phyloP scores from a whole-genome alignment of 106 monocot species.

The Dendrobium officinale region DNA sequence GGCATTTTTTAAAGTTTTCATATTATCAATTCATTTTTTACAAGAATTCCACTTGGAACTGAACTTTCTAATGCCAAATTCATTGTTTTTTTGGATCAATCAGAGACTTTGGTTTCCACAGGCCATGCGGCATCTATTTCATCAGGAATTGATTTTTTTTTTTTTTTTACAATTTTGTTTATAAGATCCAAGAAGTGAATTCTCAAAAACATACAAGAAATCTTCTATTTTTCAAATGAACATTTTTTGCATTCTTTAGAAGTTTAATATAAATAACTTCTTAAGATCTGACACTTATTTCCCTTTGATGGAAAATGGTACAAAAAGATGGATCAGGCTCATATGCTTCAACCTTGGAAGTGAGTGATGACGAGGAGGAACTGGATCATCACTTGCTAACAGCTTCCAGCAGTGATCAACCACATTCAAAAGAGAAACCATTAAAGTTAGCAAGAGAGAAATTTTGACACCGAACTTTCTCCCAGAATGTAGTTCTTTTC shows the following conservation, averaged over 20 bases:
- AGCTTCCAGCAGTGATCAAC: slow-evolving; percentile 5
- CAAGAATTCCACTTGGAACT: background rate
- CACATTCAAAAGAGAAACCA: slow-evolving; percentile 23
- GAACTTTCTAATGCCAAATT: background rate
- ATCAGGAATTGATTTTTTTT: no score
- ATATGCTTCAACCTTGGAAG: slow-evolving; percentile 18
- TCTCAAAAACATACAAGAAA: no score
- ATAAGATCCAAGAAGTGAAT: no score
- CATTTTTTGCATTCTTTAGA: background rate
- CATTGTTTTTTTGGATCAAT: background rate
- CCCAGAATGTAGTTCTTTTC: background rate
- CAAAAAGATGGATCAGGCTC: slow-evolving; percentile 33
- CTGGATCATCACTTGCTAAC: slow-evolving; percentile 26
- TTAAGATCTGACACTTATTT: background rate
- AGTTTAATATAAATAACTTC: background rate
- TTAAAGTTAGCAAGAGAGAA: slow-evolving; percentile 27
- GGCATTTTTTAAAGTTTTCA: background rate
- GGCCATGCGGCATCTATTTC: no score
- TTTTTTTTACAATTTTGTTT: no score
- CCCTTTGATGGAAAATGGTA: background rate
- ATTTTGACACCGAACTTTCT: background rate
- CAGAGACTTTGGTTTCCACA: background rate
- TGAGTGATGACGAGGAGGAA: slow-evolving; percentile 37
- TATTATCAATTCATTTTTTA: background rate
- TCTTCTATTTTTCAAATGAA: no score